Evolutionary conservation across 1,284 basidiomycete species (phyloP).

Genomic region (Fomitiporia mediterranea): DNA sequence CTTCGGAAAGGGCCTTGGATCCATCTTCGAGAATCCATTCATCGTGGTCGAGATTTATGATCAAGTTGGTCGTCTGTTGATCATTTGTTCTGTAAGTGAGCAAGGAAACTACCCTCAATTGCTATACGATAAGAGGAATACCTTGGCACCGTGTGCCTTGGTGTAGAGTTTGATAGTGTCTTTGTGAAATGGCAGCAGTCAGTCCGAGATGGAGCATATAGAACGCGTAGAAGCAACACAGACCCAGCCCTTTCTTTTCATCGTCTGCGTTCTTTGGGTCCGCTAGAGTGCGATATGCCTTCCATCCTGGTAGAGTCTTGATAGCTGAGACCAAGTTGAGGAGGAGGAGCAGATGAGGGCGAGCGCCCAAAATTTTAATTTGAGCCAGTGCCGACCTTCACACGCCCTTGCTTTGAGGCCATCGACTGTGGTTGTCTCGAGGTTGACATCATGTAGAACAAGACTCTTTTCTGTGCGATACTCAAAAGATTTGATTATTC

Average conservation of each 20-base stretch:
- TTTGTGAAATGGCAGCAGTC: conserved; percentile 27
- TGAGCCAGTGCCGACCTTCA: conserved; percentile 43
- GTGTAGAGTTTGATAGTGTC: conserved; percentile 96
- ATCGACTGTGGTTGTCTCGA: conserved; percentile 73
- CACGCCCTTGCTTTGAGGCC: conserved; percentile 68
- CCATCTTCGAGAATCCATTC: conserved; percentile 85
- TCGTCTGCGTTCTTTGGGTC: conserved; percentile 1
- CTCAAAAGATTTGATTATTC: conserved; percentile 94
- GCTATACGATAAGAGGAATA: conserved; percentile 32
- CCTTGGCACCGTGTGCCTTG: conserved; percentile 92
- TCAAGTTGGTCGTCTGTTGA: conserved; percentile 84
- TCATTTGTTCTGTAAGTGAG: background rate
- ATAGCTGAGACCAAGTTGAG: conserved; percentile 45
- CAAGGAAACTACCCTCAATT: background rate
- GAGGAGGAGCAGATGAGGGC: background rate
- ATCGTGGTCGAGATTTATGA: conserved; percentile 93
- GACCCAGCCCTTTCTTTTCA: conserved; percentile 1
- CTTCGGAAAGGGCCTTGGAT: conserved; percentile 53
- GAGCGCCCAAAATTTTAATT: too few relatives aligned
- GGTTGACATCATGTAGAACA: conserved; percentile 79
- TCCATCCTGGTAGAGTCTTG: conserved; percentile 73
- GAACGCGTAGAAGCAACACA: background rate
- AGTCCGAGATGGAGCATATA: background rate
- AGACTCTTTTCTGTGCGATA: conserved; percentile 88
- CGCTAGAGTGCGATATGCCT: conserved; percentile 70